phyloP scores from a whole-genome alignment of 169 alveolate species.

The Blepharisma undulans region DNA sequence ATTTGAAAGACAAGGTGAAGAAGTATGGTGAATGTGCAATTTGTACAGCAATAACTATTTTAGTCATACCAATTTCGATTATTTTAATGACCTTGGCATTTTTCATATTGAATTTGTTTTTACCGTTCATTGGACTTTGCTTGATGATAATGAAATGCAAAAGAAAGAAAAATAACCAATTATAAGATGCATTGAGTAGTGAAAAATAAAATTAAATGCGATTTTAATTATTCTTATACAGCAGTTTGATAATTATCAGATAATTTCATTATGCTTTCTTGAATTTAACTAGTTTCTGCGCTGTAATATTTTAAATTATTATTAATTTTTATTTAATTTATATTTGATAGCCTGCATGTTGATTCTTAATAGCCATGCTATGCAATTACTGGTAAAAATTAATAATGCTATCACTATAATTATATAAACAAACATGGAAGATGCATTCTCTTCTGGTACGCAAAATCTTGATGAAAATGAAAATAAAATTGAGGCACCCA shows the following conservation, averaged over 20 bases:
- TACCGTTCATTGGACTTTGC: neutral
- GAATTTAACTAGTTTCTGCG: too few relatives aligned
- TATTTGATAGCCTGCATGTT: too few relatives aligned
- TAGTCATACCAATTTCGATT: neutral
- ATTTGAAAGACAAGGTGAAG: neutral
- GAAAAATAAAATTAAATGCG: neutral
- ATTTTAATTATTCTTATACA: too few relatives aligned
- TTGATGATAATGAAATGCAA: neutral
- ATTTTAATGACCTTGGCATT: neutral
- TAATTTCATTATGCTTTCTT: too few relatives aligned
- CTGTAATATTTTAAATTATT: too few relatives aligned
- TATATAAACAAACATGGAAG: neutral
- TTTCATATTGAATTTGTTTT: neutral
- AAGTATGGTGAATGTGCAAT: neutral
- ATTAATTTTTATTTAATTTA: too few relatives aligned
- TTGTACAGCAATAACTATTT: neutral
- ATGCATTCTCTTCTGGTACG: neutral
- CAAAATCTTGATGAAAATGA: neutral
- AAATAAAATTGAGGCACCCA: neutral
- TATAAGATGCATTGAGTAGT: neutral
- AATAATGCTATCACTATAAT: too few relatives aligned
- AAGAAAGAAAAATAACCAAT: neutral
- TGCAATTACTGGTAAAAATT: too few relatives aligned
- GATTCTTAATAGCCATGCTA: too few relatives aligned
- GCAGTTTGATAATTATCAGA: neutral